These are phyloP conservation scores for Cystobasidium pallidum DNA, from an alignment of 1,284 basidiomycete species.

Conservation along the genomic window DNA sequence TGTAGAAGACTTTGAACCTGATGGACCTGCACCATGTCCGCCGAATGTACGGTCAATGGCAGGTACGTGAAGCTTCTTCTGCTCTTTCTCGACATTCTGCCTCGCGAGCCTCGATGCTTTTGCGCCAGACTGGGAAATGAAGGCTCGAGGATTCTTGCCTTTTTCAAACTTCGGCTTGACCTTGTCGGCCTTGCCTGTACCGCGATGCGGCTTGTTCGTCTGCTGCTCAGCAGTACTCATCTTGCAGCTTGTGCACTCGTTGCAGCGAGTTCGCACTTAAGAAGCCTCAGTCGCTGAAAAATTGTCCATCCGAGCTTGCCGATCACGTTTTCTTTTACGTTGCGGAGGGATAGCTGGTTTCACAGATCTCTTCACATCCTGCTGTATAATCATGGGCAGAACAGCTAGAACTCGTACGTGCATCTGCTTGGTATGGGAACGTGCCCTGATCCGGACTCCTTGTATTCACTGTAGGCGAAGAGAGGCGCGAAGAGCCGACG, in stretches of 20 bases:
- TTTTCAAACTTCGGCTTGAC: slow-evolving; percentile 66
- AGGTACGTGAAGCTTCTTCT: slow-evolving; percentile 93
- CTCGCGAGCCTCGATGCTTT: slow-evolving; percentile 85
- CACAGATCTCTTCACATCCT: not conserved
- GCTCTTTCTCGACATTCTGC: slow-evolving; percentile 88
- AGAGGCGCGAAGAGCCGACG: slow-evolving; percentile 36
- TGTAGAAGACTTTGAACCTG: slow-evolving; percentile 27
- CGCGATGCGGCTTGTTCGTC: slow-evolving; percentile 48
- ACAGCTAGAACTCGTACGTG: slow-evolving; percentile 14
- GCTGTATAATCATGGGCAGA: slow-evolving; percentile 11
- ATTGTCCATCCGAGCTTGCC: not conserved
- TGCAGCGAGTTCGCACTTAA: not conserved
- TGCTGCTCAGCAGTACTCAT: slow-evolving; percentile 41
- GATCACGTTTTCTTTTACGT: slow-evolving; percentile 21
- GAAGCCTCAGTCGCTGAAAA: slow-evolving; percentile 13
- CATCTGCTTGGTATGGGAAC: not conserved
- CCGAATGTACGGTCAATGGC: slow-evolving; percentile 86
- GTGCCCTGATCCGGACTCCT: not conserved
- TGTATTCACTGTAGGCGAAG: slow-evolving; percentile 1
- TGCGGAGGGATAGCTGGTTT: not conserved
- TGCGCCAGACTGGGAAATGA: slow-evolving; percentile 87
- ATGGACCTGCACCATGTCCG: slow-evolving; percentile 47
- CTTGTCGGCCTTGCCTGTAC: slow-evolving; percentile 65
- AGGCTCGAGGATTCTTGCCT: slow-evolving; percentile 84
- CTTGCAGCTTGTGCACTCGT: not conserved